A percentile compares a stretch with the other conserved stretches of the same genome.
phyloP scores from a whole-genome alignment of 352 stramenopile species.

The Globisporangium solare region DNA sequence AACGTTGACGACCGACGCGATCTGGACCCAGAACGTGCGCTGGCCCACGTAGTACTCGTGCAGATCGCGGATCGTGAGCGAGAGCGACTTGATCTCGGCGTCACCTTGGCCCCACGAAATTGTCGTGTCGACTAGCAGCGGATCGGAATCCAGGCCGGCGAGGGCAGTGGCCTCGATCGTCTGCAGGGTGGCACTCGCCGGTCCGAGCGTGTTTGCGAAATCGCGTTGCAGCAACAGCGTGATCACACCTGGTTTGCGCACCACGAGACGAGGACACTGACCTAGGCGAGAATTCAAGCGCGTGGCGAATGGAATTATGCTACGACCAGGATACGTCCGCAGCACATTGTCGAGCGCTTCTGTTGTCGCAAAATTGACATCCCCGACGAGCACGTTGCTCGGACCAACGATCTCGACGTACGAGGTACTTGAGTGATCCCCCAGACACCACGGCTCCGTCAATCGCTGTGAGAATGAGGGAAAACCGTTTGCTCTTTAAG shows the following conservation, averaged over 20 bases:
- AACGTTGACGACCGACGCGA: conserved; percentile 35
- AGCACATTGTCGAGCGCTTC: conserved; percentile 33
- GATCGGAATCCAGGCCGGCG: conserved; percentile 43
- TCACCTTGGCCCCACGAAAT: conserved; percentile 32
- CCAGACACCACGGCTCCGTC: conserved; percentile 19
- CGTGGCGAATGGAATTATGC: conserved; percentile 45
- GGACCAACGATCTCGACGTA: conserved; percentile 42
- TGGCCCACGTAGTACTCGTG: conserved; percentile 27
- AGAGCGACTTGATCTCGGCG: conserved; percentile 29
- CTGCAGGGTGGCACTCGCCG: conserved; percentile 28
- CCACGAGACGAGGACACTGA: conserved; percentile 41
- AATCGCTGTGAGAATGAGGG: conserved; percentile 30
- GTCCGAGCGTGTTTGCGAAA: conserved; percentile 28
- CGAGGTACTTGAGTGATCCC: conserved; percentile 24
- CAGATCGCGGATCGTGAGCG: conserved; percentile 35
- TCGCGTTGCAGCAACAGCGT: conserved; percentile 46
- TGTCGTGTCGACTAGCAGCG: conserved; percentile 16
- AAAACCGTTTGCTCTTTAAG: conserved; percentile 23
- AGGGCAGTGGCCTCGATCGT: conserved; percentile 47
- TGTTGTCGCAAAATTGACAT: conserved; percentile 48
- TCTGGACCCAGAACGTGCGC: conserved; percentile 46
- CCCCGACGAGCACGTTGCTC: conserved; percentile 29
- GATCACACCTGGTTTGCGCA: conserved; percentile 27
- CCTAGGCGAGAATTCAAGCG: conserved; percentile 44
- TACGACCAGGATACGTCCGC: conserved; percentile 25